Percentiles rank a stretch among this genome's conserved stretches.
These are phyloP conservation scores for Citrullus amarus DNA, from an alignment of 306 rosid species.

Conservation along the genomic window DNA sequence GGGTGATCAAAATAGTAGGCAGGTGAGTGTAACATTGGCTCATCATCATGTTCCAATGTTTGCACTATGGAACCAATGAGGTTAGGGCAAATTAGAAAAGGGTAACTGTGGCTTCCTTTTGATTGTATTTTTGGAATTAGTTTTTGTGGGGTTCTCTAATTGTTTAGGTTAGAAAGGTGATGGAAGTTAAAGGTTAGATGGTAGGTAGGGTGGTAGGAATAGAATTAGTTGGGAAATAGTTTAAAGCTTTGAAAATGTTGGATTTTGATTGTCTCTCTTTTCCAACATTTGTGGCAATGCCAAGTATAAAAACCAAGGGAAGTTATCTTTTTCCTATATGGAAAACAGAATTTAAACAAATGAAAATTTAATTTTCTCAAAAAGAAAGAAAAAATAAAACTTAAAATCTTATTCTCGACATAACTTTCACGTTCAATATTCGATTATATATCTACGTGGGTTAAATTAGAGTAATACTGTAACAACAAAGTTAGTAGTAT, in stretches of 20 bases:
- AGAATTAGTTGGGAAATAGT: not conserved
- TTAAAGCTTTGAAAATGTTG: not conserved
- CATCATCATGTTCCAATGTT: constrained; percentile 69
- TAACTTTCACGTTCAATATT: too few relatives aligned
- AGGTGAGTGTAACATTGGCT: constrained; percentile 40
- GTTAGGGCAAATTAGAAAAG: not conserved
- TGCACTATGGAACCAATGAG: constrained; percentile 68
- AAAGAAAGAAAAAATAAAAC: not conserved
- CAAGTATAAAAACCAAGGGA: not conserved
- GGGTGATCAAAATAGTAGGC: constrained; percentile 30
- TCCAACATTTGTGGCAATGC: constrained; percentile 1
- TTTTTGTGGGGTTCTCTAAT: not conserved
- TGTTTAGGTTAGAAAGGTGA: too few relatives aligned
- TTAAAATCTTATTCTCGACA: too few relatives aligned
- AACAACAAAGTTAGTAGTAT: too few relatives aligned
- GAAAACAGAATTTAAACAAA: not conserved
- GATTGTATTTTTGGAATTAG: not conserved
- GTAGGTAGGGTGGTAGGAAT: not conserved
- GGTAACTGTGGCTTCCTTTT: not conserved
- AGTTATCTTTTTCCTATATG: not conserved
- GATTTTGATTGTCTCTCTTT: not conserved
- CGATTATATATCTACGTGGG: too few relatives aligned
- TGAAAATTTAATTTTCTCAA: not conserved
- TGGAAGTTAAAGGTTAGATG: too few relatives aligned
- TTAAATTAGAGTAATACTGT: too few relatives aligned